phyloP scores from a whole-genome alignment of 208 protist genomes.

The Endotrypanum monterogeii region DNA sequence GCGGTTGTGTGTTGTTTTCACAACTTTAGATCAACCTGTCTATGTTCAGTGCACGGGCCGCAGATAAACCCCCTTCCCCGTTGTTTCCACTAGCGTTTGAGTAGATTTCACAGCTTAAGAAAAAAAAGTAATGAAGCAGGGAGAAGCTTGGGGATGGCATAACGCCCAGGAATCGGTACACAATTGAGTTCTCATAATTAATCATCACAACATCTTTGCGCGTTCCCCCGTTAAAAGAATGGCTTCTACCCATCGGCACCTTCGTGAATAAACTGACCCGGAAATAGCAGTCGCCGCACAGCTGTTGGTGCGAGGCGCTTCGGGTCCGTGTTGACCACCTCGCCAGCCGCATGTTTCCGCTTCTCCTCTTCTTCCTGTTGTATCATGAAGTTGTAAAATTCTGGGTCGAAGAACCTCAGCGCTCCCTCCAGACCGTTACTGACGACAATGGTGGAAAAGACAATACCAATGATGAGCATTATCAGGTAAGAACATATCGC shows the following conservation, averaged over 20 bases:
- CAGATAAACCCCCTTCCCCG: too few species aligned
- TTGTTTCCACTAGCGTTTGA: too few species aligned
- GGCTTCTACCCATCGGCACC: conserved; percentile 6
- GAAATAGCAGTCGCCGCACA: conserved; percentile 65
- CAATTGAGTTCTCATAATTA: neutral
- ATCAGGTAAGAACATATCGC: conserved; percentile 63
- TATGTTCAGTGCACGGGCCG: too few species aligned
- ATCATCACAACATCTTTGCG: neutral
- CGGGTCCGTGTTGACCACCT: conserved; percentile 69
- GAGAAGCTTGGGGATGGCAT: neutral
- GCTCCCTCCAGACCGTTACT: conserved; percentile 49
- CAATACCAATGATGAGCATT: conserved; percentile 48
- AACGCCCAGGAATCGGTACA: neutral
- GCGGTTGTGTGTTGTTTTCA: too few species aligned
- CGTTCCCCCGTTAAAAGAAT: neutral
- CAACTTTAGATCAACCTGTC: too few species aligned
- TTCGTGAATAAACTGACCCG: conserved; percentile 73
- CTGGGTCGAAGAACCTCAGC: conserved; percentile 71
- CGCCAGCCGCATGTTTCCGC: conserved; percentile 42
- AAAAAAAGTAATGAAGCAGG: neutral
- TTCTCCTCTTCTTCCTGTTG: conserved; percentile 74
- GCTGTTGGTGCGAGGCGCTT: conserved; percentile 77
- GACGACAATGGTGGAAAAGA: conserved; percentile 67
- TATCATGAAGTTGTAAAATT: conserved; percentile 81
- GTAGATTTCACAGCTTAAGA: too few species aligned